Conservation (phyloP, 108 stramenopile genomes). For the Conticribra weissflogii region DNA sequence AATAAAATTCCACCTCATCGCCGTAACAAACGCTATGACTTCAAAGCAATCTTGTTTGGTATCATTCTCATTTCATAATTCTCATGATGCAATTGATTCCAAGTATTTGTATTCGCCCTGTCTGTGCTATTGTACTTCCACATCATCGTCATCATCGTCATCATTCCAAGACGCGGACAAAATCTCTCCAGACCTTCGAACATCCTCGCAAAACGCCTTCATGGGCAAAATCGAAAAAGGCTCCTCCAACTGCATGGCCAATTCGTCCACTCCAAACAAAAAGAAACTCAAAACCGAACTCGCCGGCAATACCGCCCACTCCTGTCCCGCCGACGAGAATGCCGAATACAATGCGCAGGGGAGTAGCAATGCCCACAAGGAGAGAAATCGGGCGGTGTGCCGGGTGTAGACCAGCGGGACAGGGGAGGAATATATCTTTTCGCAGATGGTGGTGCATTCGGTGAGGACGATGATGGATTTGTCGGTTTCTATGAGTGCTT, state of each 20-base stretch:
- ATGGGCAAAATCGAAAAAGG: slow-evolving; percentile 79
- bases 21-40: no score
- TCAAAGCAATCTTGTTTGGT: no score
- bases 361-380: slow-evolving; percentile 56
- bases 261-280: slow-evolving; percentile 76
- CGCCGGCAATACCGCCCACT: slow-evolving; percentile 54
- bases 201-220: slow-evolving; percentile 50
- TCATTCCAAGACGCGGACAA: neutral
- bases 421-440: slow-evolving; percentile 60
- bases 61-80: no score
- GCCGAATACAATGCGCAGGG: slow-evolving; percentile 65
- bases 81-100: no score
- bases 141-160: neutral
- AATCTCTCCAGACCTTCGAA: neutral
- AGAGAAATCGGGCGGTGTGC: slow-evolving; percentile 73
- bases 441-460: slow-evolving; percentile 44
- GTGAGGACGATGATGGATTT: slow-evolving; percentile 51
- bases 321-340: slow-evolving; percentile 17
- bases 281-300: slow-evolving; percentile 45
- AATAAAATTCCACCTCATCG: no score
- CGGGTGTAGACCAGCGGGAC: slow-evolving; percentile 67
- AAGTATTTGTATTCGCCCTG: no score
- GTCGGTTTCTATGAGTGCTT: slow-evolving; percentile 55
- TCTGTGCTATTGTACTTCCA: no score
- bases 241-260: slow-evolving; percentile 77